Base-by-base conservation (phyloP, 495 filamentous ascomycete species). In the Bryoglossum gracile region DNA sequence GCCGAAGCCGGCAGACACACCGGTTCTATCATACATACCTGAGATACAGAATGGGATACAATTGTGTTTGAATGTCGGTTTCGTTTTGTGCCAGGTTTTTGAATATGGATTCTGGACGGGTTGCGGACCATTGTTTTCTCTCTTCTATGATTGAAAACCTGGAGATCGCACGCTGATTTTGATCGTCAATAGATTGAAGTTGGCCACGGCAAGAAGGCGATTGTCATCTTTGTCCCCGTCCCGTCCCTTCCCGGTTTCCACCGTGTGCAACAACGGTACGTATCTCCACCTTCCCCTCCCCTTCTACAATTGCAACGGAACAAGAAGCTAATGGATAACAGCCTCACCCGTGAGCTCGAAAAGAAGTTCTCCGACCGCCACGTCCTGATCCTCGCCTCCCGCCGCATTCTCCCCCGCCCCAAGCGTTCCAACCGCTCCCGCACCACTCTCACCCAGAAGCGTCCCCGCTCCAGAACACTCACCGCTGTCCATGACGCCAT, bases 281-380 rank as follows among this genome's bases (percentile, higher is more conserved):
- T 74, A 30, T 24, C 10, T n/a, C 38, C 23, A 3, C 14, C 50
- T 10, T 9, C 13, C 24, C 4, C 17, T 33, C 28, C 34, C 8
- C 23, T 6, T 46, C 10, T 19, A 42, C 38, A 23, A 33, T 33
- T 40, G 23, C 13, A 26, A 35, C n/a, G n/a, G 11, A 32, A 11
- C 35, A 28, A 36, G 34, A 35, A 43, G 8, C 46, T 25, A 8
- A 35, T 14, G 25, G 4, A 8, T 17, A 18, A 10, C 63, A 97
- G 92, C 66, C 83, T 98, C 60, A 97, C 92, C 74, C 92, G 92
- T 72, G 92, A 98, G 81, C 89, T 98, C 64, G 92, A 98, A 81
- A 97, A 98, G 88, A 98, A 97, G 79, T 98, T 98, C 87, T 95
- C 92, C 58, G 92, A 97, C 81, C 91, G 92, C 73, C 92, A 98